Conservation (phyloP, 176 grass and related monocot genomes). For the Dactylis glomerata region DNA sequence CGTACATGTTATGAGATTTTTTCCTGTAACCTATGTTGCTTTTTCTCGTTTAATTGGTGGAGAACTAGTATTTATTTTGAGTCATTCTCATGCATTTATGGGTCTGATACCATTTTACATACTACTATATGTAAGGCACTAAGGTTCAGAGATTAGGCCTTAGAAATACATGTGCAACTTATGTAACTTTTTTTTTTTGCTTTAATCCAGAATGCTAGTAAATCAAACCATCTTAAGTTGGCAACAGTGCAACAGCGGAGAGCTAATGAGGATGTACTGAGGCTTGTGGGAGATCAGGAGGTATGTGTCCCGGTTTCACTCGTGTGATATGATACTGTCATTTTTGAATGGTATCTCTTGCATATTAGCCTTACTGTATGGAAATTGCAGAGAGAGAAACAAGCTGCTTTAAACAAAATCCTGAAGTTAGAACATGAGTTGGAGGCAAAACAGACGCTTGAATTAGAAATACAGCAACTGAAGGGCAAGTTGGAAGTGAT, state of each 20-base stretch:
- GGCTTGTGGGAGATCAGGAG: slow-evolving; percentile 5
- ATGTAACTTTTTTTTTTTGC: background rate
- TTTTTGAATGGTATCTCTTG: background rate
- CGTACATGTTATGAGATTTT: background rate
- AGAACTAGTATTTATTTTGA: background rate
- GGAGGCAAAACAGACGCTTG: slow-evolving; percentile 17
- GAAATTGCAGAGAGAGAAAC: slow-evolving; percentile 7
- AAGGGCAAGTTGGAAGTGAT: slow-evolving; percentile 15
- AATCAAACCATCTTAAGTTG: slow-evolving; percentile 18
- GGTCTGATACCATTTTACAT: background rate
- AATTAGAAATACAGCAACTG: slow-evolving; percentile 16
- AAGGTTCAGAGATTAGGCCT: background rate
- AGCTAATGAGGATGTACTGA: slow-evolving; percentile 11
- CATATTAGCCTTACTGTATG: background rate
- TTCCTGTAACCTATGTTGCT: background rate
- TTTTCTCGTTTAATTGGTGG: background rate
- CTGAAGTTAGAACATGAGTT: background rate
- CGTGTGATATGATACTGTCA: background rate
- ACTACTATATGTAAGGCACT: background rate
- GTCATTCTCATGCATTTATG: background rate
- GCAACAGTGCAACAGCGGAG: slow-evolving; percentile 7
- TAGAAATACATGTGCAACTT: background rate
- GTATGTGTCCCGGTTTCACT: background rate
- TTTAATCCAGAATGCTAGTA: slow-evolving; percentile 6
- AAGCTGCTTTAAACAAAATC: slow-evolving; percentile 1